Percentiles rank a stretch among this genome's conserved stretches.
phyloP scores from a whole-genome alignment of 805 yeast species.

The Kregervanrija pseudodelftensis region DNA sequence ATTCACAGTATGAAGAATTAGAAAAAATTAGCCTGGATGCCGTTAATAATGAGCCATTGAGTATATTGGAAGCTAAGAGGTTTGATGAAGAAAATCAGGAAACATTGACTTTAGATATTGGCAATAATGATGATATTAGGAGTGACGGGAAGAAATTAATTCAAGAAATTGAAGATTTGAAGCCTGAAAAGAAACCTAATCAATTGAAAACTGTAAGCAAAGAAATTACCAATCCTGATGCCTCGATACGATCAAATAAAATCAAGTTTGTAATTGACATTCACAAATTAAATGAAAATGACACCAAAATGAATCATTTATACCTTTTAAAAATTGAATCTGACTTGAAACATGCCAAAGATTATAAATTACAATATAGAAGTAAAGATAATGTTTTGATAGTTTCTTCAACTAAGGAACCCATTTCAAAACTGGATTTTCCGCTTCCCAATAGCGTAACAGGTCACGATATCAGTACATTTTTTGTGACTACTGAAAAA shows the following conservation, averaged over 20 bases:
- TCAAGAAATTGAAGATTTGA: neutral
- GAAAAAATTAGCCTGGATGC: conserved; percentile 20
- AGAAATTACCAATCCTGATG: neutral
- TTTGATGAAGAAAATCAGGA: conserved; percentile 17
- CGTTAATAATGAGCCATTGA: conserved; percentile 36
- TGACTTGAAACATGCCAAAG: conserved; percentile 23
- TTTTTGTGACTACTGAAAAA: conserved; percentile 1
- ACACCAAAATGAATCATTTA: conserved; percentile 13
- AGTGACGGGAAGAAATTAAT: neutral
- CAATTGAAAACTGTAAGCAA: too few relatives aligned
- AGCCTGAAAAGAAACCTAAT: too few relatives aligned
- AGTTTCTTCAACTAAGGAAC: conserved; percentile 23
- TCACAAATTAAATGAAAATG: conserved; percentile 19
- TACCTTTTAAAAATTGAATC: conserved; percentile 20
- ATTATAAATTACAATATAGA: conserved; percentile 28
- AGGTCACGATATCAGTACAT: conserved; percentile 1
- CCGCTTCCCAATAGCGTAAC: conserved; percentile 23
- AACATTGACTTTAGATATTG: neutral
- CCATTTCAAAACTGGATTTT: conserved; percentile 22
- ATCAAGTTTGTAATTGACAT: conserved; percentile 15
- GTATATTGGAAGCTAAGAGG: conserved; percentile 35
- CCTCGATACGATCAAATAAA: conserved; percentile 2
- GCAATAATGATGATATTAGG: neutral
- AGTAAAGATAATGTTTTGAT: conserved; percentile 24
- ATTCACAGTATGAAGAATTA: conserved; percentile 29